phyloP scores from a whole-genome alignment of 2,329 filamentous ascomycete species.

The Aaosphaeria pasadenensis region DNA sequence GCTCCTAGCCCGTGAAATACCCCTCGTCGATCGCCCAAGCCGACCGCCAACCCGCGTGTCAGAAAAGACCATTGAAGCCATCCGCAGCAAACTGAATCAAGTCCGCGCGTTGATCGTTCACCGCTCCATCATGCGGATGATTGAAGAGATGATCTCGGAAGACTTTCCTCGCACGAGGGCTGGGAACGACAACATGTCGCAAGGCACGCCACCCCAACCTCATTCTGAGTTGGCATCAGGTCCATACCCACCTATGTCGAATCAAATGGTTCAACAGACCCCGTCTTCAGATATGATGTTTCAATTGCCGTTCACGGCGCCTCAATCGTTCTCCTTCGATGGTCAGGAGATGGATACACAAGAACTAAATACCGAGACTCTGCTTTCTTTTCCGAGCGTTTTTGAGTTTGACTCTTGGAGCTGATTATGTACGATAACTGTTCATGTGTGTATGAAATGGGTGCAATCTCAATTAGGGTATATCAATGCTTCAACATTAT shows the following conservation, averaged over 20 bases:
- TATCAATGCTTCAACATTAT: too few species aligned
- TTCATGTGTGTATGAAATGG: too few species aligned
- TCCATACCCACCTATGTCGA: conserved; percentile 1
- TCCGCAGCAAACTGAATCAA: conserved; percentile 8
- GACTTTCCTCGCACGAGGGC: conserved; percentile 10
- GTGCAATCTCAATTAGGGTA: too few species aligned
- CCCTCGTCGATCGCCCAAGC: conserved; percentile 13
- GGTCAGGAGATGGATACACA: conserved; percentile 1
- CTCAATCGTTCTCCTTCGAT: conserved; percentile 6
- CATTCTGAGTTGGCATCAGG: conserved; percentile 6
- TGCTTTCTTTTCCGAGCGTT: conserved; percentile 12
- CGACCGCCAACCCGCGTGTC: conserved; percentile 11
- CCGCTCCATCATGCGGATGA: conserved; percentile 15
- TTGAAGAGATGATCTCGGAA: conserved; percentile 15
- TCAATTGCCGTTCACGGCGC: conserved; percentile 10
- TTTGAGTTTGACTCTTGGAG: conserved; percentile 6
- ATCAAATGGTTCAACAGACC: neutral
- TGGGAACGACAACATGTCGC: neutral
- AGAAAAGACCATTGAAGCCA: conserved; percentile 7
- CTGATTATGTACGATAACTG: too few species aligned
- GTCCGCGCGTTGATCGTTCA: conserved; percentile 14
- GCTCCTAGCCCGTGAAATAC: conserved; percentile 22
- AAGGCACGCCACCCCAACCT: neutral
- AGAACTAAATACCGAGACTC: conserved; percentile 4
- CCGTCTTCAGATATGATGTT: conserved; percentile 4